These are phyloP conservation scores for Periconia digitata DNA, from an alignment of 2,329 filamentous ascomycete genomes.

Conservation along the genomic window DNA sequence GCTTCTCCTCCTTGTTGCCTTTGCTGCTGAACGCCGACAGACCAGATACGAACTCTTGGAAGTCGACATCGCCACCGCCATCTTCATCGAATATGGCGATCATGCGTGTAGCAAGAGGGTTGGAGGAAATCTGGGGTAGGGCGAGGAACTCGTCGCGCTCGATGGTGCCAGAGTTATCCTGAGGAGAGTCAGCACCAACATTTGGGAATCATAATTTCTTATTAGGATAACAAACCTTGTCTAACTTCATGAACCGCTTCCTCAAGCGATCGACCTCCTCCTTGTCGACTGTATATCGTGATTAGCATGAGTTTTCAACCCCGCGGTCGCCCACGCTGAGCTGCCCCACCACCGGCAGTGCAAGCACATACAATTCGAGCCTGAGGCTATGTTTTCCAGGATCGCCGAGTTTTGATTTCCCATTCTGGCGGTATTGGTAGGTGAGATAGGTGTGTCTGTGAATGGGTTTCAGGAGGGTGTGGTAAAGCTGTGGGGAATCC, in stretches of 20 bases:
- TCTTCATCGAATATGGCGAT: constrained; percentile 99
- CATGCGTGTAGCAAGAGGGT: constrained; percentile 96
- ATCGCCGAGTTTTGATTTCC: constrained; percentile 65
- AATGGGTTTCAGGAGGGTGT: constrained; percentile 11
- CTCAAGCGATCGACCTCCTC: constrained; percentile 94
- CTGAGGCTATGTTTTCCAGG: constrained; percentile 93
- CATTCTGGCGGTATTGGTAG: constrained; percentile 43
- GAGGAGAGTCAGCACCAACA: constrained; percentile 1
- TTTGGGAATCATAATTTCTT: no score
- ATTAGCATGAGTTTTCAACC: constrained; percentile 28
- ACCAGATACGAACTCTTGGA: constrained; percentile 96
- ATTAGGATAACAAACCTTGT: constrained; percentile 68
- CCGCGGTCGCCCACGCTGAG: constrained; percentile 22
- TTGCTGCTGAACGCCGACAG: constrained; percentile 95
- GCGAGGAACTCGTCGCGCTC: constrained; percentile 98
- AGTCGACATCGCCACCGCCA: constrained; percentile 95
- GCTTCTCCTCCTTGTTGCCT: constrained; percentile 98
- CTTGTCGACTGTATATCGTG: constrained; percentile 71
- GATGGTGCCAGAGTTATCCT: constrained; percentile 98
- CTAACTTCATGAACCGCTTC: constrained; percentile 98
- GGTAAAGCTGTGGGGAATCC: constrained; percentile 20
- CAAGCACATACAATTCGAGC: constrained; percentile 79
- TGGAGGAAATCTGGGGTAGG: constrained; percentile 95
- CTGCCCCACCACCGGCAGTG: constrained; percentile 14
- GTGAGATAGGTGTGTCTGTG: no score